Base-by-base conservation (phyloP, 768 basidiomycete genomes). In the Tulasnella sp. region DNA sequence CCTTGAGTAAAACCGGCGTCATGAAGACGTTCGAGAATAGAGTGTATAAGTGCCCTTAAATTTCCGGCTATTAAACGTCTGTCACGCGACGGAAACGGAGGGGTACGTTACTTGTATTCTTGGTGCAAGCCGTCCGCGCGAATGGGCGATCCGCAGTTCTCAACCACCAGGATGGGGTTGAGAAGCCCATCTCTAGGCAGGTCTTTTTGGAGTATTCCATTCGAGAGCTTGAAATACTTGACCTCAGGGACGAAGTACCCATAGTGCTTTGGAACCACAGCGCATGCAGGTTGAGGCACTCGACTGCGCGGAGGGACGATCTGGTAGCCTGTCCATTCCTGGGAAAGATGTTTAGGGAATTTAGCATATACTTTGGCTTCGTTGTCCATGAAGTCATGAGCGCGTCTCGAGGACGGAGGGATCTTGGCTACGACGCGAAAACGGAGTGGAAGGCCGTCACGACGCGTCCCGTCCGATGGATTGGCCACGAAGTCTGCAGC, bases 221-320 rank as follows among this genome's bases (percentile, higher is more conserved):
- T 27, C 3, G 49, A 50, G n/a, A 50, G 49, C n/a, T n/a, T 50
- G 12, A 19, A 12, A n/a, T 50, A 50, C 21, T 19, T 6, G 35
- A 50, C 49, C 3, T 58, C 57, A 9, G 55, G 46, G 12, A 41
- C 19, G 40, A 54, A 58, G 49, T 35, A 52, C 15, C 57, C 57
- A 21, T 58, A 58, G 6, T 15, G 25, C 55, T 58, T 58, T 6
- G 57, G 57, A 6, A 35, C 57, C n/a, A 58, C 31, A 6, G 57
- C 57, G 11, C 19, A 23, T 19, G 49, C 49, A 32, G 49, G 27
- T 31, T 50, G 21, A 32, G 49, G 49, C 12, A 50, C 4, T 6
- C 21, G 49, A 21, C 23, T 27, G 3, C 5, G 43, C n/a, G n/a
- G n/a, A 45, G 43, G 43, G 3, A 45, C 43, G 21, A 50, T 19